Conservation (phyloP, 495 filamentous ascomycete species). For the Halenospora varia region DNA sequence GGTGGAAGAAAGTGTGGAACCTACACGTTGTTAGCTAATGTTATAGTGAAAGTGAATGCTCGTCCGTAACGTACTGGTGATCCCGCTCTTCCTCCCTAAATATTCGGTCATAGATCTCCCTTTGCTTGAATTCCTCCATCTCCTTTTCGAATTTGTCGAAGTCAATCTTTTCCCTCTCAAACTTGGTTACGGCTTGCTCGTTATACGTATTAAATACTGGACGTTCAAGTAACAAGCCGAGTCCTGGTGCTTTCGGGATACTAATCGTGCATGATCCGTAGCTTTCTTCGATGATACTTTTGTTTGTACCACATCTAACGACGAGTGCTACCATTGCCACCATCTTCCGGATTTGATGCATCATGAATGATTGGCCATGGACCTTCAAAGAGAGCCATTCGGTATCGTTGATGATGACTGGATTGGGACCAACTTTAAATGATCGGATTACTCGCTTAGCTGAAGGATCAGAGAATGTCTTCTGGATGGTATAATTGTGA, state of each 20-base stretch:
- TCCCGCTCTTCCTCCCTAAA: conserved; percentile 83
- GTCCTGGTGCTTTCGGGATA: conserved; percentile 88
- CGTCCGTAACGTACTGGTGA: conserved; percentile 70
- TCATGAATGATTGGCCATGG: conserved; percentile 98
- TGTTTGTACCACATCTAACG: conserved; percentile 71
- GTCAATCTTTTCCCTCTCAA: conserved; percentile 60
- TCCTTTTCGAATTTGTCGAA: conserved; percentile 72
- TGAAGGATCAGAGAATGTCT: conserved; percentile 70
- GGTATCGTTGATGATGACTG: conserved; percentile 81
- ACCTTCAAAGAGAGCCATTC: conserved; percentile 95
- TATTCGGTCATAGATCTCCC: conserved; percentile 88
- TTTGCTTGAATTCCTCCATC: conserved; percentile 85
- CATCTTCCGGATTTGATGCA: conserved; percentile 99
- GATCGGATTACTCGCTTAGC: conserved; percentile 86
- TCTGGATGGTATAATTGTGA: conserved; percentile 95
- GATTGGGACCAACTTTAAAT: conserved; percentile 66
- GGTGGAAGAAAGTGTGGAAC: conserved; percentile 78
- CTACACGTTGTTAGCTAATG: conserved; percentile 33
- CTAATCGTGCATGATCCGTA: conserved; percentile 64
- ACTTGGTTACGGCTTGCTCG: conserved; percentile 45
- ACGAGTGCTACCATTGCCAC: conserved; percentile 85
- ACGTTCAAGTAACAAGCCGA: conserved; percentile 83
- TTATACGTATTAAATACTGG: conserved; percentile 91
- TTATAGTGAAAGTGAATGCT: neutral
- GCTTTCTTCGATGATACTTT: conserved; percentile 61